These are phyloP conservation scores for Phlyctochytrium planicorne DNA, from an alignment of 192 early-diverging fungal genomes.

Conservation along the genomic window DNA sequence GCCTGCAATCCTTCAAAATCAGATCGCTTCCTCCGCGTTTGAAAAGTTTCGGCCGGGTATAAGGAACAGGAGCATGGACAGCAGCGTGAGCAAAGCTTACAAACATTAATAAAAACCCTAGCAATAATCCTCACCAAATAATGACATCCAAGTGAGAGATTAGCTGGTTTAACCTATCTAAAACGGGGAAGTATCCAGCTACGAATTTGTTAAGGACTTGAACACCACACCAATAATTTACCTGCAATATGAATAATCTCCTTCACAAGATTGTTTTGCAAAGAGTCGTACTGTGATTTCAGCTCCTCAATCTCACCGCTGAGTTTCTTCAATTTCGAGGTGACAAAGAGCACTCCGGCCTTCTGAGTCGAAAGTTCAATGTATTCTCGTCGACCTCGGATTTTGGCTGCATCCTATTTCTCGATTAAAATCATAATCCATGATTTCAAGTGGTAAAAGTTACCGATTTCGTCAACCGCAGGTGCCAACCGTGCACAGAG, in stretches of 20 bases:
- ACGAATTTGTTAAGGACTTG: background rate
- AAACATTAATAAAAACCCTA: background rate
- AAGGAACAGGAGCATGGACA: constrained; percentile 79
- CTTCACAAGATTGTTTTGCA: constrained; percentile 74
- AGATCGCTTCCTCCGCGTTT: constrained; percentile 65
- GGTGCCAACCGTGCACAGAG: no score
- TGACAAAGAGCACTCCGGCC: constrained; percentile 87
- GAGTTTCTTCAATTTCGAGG: constrained; percentile 63
- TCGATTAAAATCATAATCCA: constrained; percentile 10
- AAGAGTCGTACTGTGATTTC: constrained; percentile 60
- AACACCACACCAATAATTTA: constrained; percentile 19
- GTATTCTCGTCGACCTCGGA: constrained; percentile 70
- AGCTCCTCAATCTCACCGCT: constrained; percentile 61
- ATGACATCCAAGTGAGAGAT: constrained; percentile 88
- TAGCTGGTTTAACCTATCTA: constrained; percentile 73
- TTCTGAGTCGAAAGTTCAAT: constrained; percentile 88
- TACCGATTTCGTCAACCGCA: no score
- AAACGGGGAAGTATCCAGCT: constrained; percentile 76
- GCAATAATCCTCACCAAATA: constrained; percentile 54
- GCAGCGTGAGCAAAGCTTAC: constrained; percentile 83
- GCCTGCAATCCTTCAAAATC: constrained; percentile 69
- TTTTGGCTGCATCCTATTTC: constrained; percentile 58
- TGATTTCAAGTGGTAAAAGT: background rate
- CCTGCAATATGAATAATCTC: constrained; percentile 86
- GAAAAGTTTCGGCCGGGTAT: constrained; percentile 72